Percentiles rank a stretch among this genome's conserved stretches.
These are phyloP conservation scores for Curvularia lunata DNA, from an alignment of 2,329 filamentous ascomycete species.

Conservation along the genomic window DNA sequence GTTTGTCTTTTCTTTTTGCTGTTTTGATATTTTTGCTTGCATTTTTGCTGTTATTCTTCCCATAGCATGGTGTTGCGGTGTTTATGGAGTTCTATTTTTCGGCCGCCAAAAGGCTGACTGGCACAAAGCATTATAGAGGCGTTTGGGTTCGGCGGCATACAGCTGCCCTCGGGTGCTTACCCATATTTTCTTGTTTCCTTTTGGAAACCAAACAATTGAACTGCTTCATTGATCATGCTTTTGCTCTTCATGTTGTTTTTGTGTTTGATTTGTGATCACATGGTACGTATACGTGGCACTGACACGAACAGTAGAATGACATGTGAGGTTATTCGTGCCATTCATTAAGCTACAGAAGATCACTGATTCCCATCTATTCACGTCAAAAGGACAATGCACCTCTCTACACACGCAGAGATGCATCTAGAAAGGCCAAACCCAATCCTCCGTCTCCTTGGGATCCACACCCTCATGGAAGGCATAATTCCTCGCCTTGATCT, in stretches of 20 bases:
- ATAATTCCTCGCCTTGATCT: slow-evolving; percentile 67
- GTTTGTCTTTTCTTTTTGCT: background rate
- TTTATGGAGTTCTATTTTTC: background rate
- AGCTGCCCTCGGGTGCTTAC: background rate
- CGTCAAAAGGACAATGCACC: background rate
- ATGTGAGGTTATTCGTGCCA: background rate
- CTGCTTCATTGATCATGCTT: background rate
- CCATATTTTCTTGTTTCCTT: background rate
- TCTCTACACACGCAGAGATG: background rate
- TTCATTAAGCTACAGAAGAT: slow-evolving; percentile 1
- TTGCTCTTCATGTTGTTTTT: background rate
- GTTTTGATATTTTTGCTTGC: background rate
- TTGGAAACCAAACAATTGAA: background rate
- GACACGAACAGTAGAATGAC: background rate
- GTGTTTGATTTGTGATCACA: background rate
- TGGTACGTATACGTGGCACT: background rate
- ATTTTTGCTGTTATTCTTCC: slow-evolving; percentile 1
- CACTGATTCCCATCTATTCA: background rate
- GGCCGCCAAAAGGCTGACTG: background rate
- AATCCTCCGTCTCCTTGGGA: slow-evolving; percentile 68
- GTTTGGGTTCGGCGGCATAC: slow-evolving; percentile 1
- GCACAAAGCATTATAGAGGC: slow-evolving; percentile 8
- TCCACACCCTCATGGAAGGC: slow-evolving; percentile 74
- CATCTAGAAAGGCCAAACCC: slow-evolving; percentile 65
- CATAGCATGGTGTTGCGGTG: slow-evolving; percentile 33